phyloP scores from a whole-genome alignment of 1,284 basidiomycete genomes.

The Stygiomarasmius scandens region DNA sequence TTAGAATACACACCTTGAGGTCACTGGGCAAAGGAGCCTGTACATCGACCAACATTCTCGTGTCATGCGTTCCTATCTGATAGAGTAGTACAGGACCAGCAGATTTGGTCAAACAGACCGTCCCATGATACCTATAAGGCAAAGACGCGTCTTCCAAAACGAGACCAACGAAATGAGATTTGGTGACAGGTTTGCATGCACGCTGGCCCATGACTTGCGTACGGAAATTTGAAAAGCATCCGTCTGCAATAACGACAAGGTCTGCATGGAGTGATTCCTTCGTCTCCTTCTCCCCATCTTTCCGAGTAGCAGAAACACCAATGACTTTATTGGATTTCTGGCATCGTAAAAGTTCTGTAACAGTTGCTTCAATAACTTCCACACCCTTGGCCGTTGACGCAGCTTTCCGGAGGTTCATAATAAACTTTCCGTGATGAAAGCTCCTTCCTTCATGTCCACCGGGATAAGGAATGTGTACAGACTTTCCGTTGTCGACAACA shows the following conservation, averaged over 20 bases:
- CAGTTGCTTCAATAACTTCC: constrained; percentile 83
- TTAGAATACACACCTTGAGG: constrained; percentile 59
- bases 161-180: constrained; percentile 83
- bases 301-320: constrained; percentile 62
- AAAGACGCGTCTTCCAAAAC: constrained; percentile 76
- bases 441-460: constrained; percentile 70
- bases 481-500: constrained; percentile 67
- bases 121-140: constrained; percentile 86
- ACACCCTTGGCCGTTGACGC: constrained; percentile 64
- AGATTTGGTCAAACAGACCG: constrained; percentile 76
- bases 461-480: constrained; percentile 90
- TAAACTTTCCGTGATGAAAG: constrained; percentile 96
- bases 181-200: constrained; percentile 53
- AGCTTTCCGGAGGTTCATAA: constrained; percentile 77
- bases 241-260: constrained; percentile 90
- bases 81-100: constrained; percentile 88
- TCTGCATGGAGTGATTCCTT: constrained; percentile 69
- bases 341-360: constrained; percentile 72
- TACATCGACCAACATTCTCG: constrained; percentile 92
- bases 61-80: constrained; percentile 81
- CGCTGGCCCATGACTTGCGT: constrained; percentile 50
- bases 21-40: constrained; percentile 85
- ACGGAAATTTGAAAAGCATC: constrained; percentile 88
- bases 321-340: constrained; percentile 48
- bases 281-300: constrained; percentile 30